Conservation (phyloP, 352 stramenopile species). For the Phytopythium litorale region DNA sequence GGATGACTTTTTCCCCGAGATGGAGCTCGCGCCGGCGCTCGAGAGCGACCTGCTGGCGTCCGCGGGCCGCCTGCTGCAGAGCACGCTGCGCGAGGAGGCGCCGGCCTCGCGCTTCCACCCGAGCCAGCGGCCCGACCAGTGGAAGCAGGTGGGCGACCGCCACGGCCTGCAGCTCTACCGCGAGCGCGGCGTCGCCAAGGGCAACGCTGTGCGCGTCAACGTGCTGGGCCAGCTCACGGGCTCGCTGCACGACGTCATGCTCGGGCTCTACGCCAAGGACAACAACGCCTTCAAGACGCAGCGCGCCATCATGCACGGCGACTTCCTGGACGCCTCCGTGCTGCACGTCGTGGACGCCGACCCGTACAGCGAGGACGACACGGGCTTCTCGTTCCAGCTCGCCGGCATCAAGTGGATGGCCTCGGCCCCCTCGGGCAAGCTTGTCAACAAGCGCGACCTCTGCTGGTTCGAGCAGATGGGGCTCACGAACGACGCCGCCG, state of each 20-base stretch:
- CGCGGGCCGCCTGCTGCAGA: slow-evolving; percentile 28
- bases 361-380: slow-evolving; percentile 46
- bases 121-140: slow-evolving; percentile 44
- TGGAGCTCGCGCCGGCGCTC: slow-evolving; percentile 32
- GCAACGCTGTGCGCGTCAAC: slow-evolving; percentile 47
- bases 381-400: slow-evolving; percentile 49
- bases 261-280: slow-evolving; percentile 45
- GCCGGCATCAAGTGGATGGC: slow-evolving; percentile 62
- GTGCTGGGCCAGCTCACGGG: slow-evolving; percentile 41
- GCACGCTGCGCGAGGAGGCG: slow-evolving; percentile 36
- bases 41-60: slow-evolving; percentile 29
- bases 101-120: slow-evolving; percentile 50
- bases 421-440: slow-evolving; percentile 33
- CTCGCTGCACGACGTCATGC: slow-evolving; percentile 59
- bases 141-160: slow-evolving; percentile 56
- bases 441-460: slow-evolving; percentile 61
- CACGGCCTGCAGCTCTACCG: slow-evolving; percentile 51
- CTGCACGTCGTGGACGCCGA: slow-evolving; percentile 55
- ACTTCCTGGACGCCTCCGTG: slow-evolving; percentile 52
- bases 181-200: slow-evolving; percentile 46
- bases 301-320: slow-evolving; percentile 54
- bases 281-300: slow-evolving; percentile 53
- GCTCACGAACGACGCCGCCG: slow-evolving; percentile 38
- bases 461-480: slow-evolving; percentile 67
- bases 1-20: slow-evolving; percentile 59